phyloP scores from a whole-genome alignment of 148 eudicot species.

The Camellia japonica region DNA sequence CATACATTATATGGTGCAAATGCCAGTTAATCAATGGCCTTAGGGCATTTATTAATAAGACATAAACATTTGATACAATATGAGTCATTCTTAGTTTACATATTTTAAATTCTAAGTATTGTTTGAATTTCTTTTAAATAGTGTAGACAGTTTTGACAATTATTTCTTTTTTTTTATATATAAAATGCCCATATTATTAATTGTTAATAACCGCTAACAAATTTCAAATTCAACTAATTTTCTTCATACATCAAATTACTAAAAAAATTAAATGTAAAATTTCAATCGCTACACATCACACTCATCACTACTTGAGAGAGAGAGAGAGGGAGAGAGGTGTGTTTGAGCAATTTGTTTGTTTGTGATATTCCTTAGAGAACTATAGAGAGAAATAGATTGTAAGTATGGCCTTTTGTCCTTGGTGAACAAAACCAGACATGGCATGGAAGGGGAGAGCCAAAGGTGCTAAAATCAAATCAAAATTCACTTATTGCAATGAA shows the following conservation, averaged over 20 bases:
- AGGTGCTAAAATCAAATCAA: not conserved
- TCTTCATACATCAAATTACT: too few species aligned
- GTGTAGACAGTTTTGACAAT: too few species aligned
- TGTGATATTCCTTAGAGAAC: conserved; percentile 1
- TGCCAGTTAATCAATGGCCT: too few species aligned
- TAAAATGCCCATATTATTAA: not conserved
- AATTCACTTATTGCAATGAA: conserved; percentile 12
- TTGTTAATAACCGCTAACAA: too few species aligned
- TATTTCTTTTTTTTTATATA: not conserved
- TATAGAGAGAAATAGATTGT: conserved; percentile 2
- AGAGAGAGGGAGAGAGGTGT: not conserved
- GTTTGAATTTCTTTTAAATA: too few species aligned
- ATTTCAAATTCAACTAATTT: too few species aligned
- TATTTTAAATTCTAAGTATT: too few species aligned
- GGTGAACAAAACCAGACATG: conserved; percentile 12
- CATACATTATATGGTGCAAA: not conserved
- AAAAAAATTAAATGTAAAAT: too few species aligned
- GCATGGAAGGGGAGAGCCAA: conserved; percentile 10
- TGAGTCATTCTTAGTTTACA: too few species aligned
- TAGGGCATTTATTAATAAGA: too few species aligned
- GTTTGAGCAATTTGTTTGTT: not conserved
- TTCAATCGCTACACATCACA: too few species aligned
- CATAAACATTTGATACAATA: too few species aligned
- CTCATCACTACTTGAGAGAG: not conserved
- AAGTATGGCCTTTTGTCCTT: conserved; percentile 5